Percentiles rank a stretch among this genome's conserved stretches.
Evolutionary conservation across 2,329 filamentous ascomycete species (phyloP).

Genomic region (Gnomoniopsis sp.): DNA sequence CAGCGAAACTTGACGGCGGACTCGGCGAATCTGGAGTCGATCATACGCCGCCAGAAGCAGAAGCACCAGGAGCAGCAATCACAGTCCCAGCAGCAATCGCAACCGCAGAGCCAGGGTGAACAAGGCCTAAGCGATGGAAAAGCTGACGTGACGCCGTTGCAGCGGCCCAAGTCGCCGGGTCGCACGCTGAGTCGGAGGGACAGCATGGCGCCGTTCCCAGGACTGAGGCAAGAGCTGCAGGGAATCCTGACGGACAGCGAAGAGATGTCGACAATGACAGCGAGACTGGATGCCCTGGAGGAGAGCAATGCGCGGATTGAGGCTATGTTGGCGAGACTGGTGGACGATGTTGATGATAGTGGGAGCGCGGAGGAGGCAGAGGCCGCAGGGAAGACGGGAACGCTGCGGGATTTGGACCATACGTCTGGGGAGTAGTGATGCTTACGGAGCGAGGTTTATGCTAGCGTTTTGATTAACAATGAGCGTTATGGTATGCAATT

Average conservation of each 20-base stretch:
- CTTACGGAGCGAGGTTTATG: no score
- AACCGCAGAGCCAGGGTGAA: not conserved
- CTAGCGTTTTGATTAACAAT: no score
- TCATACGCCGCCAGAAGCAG: slow-evolving; percentile 15
- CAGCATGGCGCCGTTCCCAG: slow-evolving; percentile 52
- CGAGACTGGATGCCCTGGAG: slow-evolving; percentile 48
- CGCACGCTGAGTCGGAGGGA: slow-evolving; percentile 37
- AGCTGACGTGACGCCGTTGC: not conserved
- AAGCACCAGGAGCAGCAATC: slow-evolving; percentile 7
- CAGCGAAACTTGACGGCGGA: slow-evolving; percentile 41
- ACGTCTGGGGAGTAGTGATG: slow-evolving; percentile 13
- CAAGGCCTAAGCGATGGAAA: not conserved
- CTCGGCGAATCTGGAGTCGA: slow-evolving; percentile 12
- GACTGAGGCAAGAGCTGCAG: slow-evolving; percentile 47
- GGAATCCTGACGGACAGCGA: slow-evolving; percentile 45
- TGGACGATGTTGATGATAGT: slow-evolving; percentile 23
- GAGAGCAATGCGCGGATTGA: slow-evolving; percentile 46
- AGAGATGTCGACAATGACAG: slow-evolving; percentile 41
- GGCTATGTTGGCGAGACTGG: slow-evolving; percentile 39
- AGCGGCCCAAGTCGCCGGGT: slow-evolving; percentile 21
- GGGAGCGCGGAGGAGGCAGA: slow-evolving; percentile 23
- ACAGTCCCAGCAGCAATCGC: not conserved
- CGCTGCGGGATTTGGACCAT: slow-evolving; percentile 13
- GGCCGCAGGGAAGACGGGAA: slow-evolving; percentile 22
- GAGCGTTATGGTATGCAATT: no score